Base-by-base conservation (phyloP, 1,139 yeast species). In the Pichia sp. region DNA sequence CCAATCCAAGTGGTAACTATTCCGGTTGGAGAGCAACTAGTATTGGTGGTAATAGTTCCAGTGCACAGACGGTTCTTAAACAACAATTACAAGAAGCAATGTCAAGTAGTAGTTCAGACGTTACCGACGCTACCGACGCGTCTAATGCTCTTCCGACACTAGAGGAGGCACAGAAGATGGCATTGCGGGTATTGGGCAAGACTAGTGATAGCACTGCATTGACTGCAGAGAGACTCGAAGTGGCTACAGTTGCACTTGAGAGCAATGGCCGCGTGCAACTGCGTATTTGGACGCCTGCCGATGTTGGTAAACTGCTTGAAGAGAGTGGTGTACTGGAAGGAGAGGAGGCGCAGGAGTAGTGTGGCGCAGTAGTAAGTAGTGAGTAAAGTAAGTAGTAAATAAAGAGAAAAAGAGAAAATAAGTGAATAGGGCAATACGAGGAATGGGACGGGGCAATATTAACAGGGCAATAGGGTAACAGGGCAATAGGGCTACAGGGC, bases 21-120 rank as follows among this genome's bases (percentile, higher is more conserved):
- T 77, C 94, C 26, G 98, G 98, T 20, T 93, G 99, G 99, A 87
- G 84, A 61, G 98, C 98, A 30, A 88, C 96, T 29, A 75, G 88
- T 52, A 91, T 91, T 45, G 99, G 99, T 28, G 96, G 97, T 39
- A 93, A 91, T 63, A 88, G 86, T 47, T 77, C 95, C 5, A 88
- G 96, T 30, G 96, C 97, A 2, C 98, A 93, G 64, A 88, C 98
- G 1, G 67, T 93, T 47, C 70, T 93, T 56, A 93, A 91, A 63
- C 94, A 88, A 64, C 98, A 93, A 55, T 93, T 84, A 65, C 86
- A 83, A 56, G 93, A 85, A n/a, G n/a, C n/a, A n/a, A n/a, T n/a
- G n/a, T n/a, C n/a, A n/a, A n/a, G n/a, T n/a, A n/a, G n/a, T n/a
- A n/a, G n/a, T n/a, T n/a, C n/a, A n/a, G n/a, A n/a, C n/a, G n/a